Base-by-base conservation (phyloP, 78 protist genomes). In the Dictyostelium firmibasis region DNA sequence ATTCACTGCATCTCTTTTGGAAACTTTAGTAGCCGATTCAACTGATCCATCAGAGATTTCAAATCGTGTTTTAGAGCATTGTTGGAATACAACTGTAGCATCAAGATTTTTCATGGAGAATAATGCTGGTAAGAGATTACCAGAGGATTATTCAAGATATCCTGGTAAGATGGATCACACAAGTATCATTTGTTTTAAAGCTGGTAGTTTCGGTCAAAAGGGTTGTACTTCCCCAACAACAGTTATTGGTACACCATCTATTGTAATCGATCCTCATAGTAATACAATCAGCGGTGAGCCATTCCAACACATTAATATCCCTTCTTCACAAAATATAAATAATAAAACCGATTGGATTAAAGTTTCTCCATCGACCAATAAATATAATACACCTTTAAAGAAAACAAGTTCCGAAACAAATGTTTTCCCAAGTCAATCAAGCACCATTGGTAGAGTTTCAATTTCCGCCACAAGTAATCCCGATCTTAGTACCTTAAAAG, bases 131-230 rank as follows among this genome's bases (percentile, higher is more conserved):
- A 83, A 84, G 25, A 77, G 89, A 31, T 29, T 85, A 47, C 96
- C 96, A 41, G 36, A 53, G 14, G 86, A 86, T 43, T 85, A 86
- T 64, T 33, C 53, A 20, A 78, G 2, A 18, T 94, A 67, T 29
- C 97, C 92, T 16, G 97, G 97, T 25, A 95, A 95, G 53, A 86
- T 95, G 94, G 97, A 95, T 43, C 97, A 95, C 86, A 85, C 93
- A 18, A 95, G 95, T 23, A 83, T 78, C 6, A 84, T 95, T n/a
- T 86, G 94, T 64, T 88, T 95, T 83, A 74, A 89, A 27, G 97
- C 76, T 25, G 94, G 97, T 23, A 47, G 81, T 11, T 89, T 89
- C 16, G 33, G 13, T 33, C 43, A 41, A 29, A 72, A 16, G 16
- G 20, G 29, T n/a, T 41, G 14, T n/a, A 35, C 20, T n/a, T n/a